Evolutionary conservation across 2,329 filamentous ascomycete genomes (phyloP).

Genomic region (Calonectria henricotiae): DNA sequence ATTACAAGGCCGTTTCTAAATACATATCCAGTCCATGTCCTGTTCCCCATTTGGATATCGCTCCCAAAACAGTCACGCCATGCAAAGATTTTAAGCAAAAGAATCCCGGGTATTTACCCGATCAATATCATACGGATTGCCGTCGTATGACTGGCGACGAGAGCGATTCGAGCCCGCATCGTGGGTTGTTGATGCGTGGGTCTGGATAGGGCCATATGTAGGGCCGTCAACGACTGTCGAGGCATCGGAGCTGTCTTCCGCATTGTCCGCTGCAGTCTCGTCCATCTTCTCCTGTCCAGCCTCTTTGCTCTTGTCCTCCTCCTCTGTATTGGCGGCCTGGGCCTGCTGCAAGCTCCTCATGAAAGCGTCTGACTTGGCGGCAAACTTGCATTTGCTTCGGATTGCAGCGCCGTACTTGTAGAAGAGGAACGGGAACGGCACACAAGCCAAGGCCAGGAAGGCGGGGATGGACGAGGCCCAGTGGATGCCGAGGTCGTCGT

Average conservation of each 20-base stretch:
- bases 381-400: conserved; percentile 28
- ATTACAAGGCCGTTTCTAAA: conserved; percentile 13
- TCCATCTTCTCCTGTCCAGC: background rate
- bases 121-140: conserved; percentile 31
- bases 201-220: conserved; percentile 12
- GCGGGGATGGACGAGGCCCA: conserved; percentile 28
- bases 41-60: conserved; percentile 5
- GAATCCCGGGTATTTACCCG: conserved; percentile 27
- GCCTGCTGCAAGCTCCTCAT: conserved; percentile 24
- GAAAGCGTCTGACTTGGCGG: conserved; percentile 26
- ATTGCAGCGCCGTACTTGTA: conserved; percentile 31
- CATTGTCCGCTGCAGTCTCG: background rate
- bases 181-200: background rate
- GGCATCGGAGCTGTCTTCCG: conserved; percentile 14
- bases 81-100: conserved; percentile 14
- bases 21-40: conserved; percentile 4
- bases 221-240: conserved; percentile 27
- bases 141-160: conserved; percentile 22
- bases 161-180: conserved; percentile 5
- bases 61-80: conserved; percentile 6
- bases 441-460: conserved; percentile 26
- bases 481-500: conserved; percentile 28
- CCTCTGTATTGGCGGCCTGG: conserved; percentile 10
- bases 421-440: conserved; percentile 29
- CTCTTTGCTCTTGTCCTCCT: background rate